Base-by-base conservation (phyloP, 768 basidiomycete species). In the Agaricus sinodeliciosus region DNA sequence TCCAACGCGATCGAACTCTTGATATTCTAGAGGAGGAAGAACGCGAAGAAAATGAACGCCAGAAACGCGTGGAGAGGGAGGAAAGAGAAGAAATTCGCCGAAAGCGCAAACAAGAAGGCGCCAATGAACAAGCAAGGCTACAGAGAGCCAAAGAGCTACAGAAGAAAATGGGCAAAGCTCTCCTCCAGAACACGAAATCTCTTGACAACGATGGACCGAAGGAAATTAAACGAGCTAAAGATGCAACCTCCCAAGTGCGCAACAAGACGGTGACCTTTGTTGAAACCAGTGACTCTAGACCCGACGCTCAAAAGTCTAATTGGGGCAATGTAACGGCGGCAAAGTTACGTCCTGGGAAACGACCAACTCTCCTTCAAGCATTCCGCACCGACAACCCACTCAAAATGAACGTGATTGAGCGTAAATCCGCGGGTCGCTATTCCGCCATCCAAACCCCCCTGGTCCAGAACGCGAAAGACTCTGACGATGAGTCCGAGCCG, bases 1-100 rank as follows among this genome's bases (percentile, higher is more conserved):
- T 72, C n/a, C 77, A 85, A 63, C 81, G 80, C 16, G 76, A 85
- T 49, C 75, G 74, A 7, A 75, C 90, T 26, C 72, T 90, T 11
- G 82, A 89, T 60, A 54, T 77, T 5, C 72, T 90, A 5, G 88
- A 90, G 62, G 80, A 80, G 55, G 87, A 90, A 60, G 88, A 91
- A 61, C 68, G 64, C 2, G 51, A 66, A 9, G 74, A 79, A 49
- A 69, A 75, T 44, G 63, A 65, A 43, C 69, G 66, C 45, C 74
- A 76, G 28, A 66, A 72, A 46, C 68, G 63, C 12, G 64, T 65
- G 2, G 74, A 74, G 26, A 63, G 67, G 36, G 72, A 80, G 49
- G 58, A 65, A 52, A 68, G 67, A 43, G 69, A 72, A 58, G 78
- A 80, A 37, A 68, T 73, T n/a, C 60, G 79, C 16, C 77, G 71